Conservation (phyloP, 1,284 basidiomycete species). For the Tylopilus sp. region DNA sequence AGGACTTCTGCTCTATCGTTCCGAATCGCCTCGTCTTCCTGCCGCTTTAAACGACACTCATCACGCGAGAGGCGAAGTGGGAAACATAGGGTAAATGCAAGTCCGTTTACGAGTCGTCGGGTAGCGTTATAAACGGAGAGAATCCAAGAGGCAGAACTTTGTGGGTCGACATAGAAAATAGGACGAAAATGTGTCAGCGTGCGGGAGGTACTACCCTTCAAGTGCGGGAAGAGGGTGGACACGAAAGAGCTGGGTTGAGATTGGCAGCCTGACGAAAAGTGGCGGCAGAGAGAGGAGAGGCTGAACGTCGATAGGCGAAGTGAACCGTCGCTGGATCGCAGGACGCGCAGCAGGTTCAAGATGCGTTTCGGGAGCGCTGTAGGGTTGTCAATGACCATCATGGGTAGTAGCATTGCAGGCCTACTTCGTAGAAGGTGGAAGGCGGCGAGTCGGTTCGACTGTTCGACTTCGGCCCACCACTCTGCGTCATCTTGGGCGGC, state of each 20-base stretch:
- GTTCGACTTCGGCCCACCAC: constrained; percentile 70
- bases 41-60: constrained; percentile 61
- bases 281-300: constrained; percentile 45
- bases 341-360: constrained; percentile 42
- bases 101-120: constrained; percentile 12
- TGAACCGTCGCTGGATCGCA: constrained; percentile 47
- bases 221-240: constrained; percentile 62
- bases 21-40: constrained; percentile 54
- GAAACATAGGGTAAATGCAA: constrained; percentile 17
- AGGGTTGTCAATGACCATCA: constrained; percentile 5
- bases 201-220: constrained; percentile 28
- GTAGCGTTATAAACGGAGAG: constrained; percentile 3
- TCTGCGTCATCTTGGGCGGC: constrained; percentile 65
- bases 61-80: constrained; percentile 47
- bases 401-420: background rate
- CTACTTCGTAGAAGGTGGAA: constrained; percentile 67
- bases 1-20: constrained; percentile 62
- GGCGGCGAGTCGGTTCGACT: constrained; percentile 47
- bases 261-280: constrained; percentile 45
- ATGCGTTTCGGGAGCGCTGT: constrained; percentile 59
- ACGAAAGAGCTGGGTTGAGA: constrained; percentile 47
- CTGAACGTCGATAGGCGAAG: constrained; percentile 47
- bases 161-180: constrained; percentile 4
- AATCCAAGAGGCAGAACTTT: constrained; percentile 6
- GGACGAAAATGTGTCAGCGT: constrained; percentile 12